Evolutionary conservation across 805 yeast genomes (phyloP).

Genomic region (Zygosaccharomyces bailii): DNA sequence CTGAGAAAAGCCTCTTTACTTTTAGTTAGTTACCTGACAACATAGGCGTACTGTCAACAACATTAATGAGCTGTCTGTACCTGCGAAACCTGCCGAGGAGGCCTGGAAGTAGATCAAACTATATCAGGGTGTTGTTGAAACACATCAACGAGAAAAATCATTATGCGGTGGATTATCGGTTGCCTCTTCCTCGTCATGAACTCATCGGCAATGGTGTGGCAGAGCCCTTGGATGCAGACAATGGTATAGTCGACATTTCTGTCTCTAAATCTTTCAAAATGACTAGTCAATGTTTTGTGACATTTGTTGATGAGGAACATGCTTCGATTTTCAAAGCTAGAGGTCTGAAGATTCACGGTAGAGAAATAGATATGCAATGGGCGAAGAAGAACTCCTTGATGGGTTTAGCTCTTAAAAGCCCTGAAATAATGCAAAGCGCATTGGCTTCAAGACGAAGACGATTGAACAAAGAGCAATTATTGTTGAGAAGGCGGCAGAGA

Average conservation of each 20-base stretch:
- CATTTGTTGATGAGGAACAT: conserved; percentile 18
- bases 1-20: too few species aligned
- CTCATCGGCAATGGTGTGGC: conserved; percentile 8
- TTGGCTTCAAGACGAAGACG: conserved; percentile 13
- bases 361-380: conserved; percentile 16
- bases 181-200: conserved; percentile 17
- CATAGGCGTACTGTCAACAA: background rate
- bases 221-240: conserved; percentile 18
- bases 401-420: conserved; percentile 13
- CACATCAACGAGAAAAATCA: conserved; percentile 19
- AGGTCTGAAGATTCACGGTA: conserved; percentile 22
- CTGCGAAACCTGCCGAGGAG: conserved; percentile 26
- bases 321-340: conserved; percentile 19
- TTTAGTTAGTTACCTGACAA: too few species aligned
- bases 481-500: conserved; percentile 24
- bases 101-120: conserved; percentile 24
- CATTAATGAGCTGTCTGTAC: conserved; percentile 16
- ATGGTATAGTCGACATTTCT: conserved; percentile 20
- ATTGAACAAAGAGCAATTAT: conserved; percentile 4
- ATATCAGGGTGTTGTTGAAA: conserved; percentile 19
- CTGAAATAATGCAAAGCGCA: conserved; percentile 12
- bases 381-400: conserved; percentile 28
- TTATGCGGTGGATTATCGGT: conserved; percentile 14
- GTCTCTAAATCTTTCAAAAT: conserved; percentile 15
- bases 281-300: conserved; percentile 25